Base-by-base conservation (phyloP, 148 eudicot species). In the Rhododendron henanense region DNA sequence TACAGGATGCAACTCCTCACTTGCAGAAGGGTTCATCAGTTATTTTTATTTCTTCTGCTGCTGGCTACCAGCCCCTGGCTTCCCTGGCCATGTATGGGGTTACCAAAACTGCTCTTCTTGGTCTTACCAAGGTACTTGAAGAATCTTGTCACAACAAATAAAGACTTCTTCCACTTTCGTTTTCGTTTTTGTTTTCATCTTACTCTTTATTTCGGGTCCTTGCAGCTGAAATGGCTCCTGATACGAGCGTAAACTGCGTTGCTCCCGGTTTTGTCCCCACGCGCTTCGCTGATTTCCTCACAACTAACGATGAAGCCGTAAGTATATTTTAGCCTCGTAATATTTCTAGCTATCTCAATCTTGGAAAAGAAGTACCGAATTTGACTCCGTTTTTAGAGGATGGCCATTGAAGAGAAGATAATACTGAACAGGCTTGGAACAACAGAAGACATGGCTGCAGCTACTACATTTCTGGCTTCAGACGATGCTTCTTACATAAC, bases 221-320 rank as follows among this genome's bases (percentile, higher is more conserved):
- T 90, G 98, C 99, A 81, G 85, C 91, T 87, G 96, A 95, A 90
- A 90, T 97, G 98, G 96, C 93, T n/a, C 98, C 99, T 41, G 88
- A 93, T 84, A 97, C 99, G 4, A 98, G 98, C 3, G 99, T 97
- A 28, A 97, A 97, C 88, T 94, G 96, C 69, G 83, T 97, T 78
- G 99, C 98, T 67, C 99, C 98, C 81, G 99, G 99, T 82, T 91
- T 94, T 89, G 98, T 97, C 35, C 98, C 99, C 10, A 97, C 98
- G 67, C 92, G 85, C 85, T 94, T 94, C 51, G 94, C 97, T 14
- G 90, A 88, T 1, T 94, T 89, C 78, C 85, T 96, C 84, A 92
- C 95, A 15, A 84, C 79, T 65, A 91, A 91, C 50, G 91, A 85
- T 33, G 69, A 78, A 1, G 59, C 91, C 57, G 99, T 96, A 89